A percentile compares a stretch with the other conserved stretches of the same genome.
Evolutionary conservation across 2,329 filamentous ascomycete genomes (phyloP).

Genomic region (Apiospora saccharicola): DNA sequence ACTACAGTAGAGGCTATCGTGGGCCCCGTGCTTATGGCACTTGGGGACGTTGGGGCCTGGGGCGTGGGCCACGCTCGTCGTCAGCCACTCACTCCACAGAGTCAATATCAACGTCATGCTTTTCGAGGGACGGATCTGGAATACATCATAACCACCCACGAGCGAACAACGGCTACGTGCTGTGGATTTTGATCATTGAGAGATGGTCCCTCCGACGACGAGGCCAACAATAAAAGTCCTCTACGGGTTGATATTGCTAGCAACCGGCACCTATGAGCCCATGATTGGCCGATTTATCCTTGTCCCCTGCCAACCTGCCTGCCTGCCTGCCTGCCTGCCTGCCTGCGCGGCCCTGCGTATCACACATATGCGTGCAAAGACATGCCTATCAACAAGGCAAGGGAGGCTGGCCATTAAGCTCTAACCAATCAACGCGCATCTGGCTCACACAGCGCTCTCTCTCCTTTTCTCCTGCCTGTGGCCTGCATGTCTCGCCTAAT

Average conservation of each 20-base stretch:
- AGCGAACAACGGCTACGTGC: background rate
- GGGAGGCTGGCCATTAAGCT: background rate
- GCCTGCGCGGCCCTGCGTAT: background rate
- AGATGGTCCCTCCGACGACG: background rate
- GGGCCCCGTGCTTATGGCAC: background rate
- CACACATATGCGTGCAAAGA: background rate
- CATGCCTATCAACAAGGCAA: background rate
- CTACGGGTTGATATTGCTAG: background rate
- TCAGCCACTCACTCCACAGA: slow-evolving; percentile 2
- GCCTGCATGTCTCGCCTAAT: slow-evolving; percentile 10
- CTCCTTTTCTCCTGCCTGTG: background rate
- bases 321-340: too few species aligned
- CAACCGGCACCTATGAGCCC: background rate
- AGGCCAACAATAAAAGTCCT: background rate
- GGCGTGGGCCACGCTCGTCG: background rate
- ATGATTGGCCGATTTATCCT: background rate
- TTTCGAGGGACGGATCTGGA: background rate
- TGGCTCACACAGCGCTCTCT: background rate
- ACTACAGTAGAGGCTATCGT: slow-evolving; percentile 16
- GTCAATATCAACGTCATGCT: slow-evolving; percentile 13
- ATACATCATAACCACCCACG: background rate
- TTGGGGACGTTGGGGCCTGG: background rate
- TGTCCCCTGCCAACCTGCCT: background rate
- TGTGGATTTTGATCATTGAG: background rate
- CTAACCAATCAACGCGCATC: background rate